Conservation (phyloP, 2,329 filamentous ascomycete genomes). For the Ophiocordyceps camponoti-saundersi region DNA sequence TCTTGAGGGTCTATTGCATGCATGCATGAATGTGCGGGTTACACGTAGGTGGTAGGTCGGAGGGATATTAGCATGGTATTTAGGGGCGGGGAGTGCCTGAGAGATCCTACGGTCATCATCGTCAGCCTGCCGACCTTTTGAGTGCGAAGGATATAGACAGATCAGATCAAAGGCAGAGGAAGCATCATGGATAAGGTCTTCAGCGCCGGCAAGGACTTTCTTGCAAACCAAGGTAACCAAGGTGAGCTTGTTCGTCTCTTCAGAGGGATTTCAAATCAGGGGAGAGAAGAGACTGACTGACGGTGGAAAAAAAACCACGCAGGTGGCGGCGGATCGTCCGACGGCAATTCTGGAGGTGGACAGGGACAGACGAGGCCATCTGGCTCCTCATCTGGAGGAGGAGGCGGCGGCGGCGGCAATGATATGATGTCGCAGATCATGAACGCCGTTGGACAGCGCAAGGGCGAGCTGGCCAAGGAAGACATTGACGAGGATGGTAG, state of each 20-base stretch:
- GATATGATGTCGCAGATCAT: conserved; percentile 33
- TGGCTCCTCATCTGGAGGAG: conserved; percentile 16
- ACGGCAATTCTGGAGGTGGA: conserved; percentile 1
- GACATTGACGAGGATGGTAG: conserved; percentile 32
- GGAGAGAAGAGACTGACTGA: background rate
- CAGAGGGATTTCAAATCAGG: too few relatives aligned
- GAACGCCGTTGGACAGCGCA: conserved; percentile 29
- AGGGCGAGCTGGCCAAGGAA: conserved; percentile 27
- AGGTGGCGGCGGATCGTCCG: conserved; percentile 7
- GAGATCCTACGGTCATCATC: background rate
- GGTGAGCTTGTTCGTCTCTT: background rate
- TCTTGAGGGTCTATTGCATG: background rate
- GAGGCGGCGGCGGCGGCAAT: conserved; percentile 17
- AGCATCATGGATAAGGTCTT: conserved; percentile 21
- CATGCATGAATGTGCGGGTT: too few relatives aligned
- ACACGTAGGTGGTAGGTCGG: too few relatives aligned
- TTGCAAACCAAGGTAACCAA: conserved; percentile 9
- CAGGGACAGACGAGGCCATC: conserved; percentile 29
- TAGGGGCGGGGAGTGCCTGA: too few relatives aligned
- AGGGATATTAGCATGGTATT: too few relatives aligned
- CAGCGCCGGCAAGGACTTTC: conserved; percentile 19
- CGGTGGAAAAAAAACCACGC: background rate
- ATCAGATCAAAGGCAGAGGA: background rate
- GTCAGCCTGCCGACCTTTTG: background rate
- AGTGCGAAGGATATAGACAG: too few relatives aligned